phyloP scores from a whole-genome alignment of 164 flowering plant genomes.

The Stephania japonica region DNA sequence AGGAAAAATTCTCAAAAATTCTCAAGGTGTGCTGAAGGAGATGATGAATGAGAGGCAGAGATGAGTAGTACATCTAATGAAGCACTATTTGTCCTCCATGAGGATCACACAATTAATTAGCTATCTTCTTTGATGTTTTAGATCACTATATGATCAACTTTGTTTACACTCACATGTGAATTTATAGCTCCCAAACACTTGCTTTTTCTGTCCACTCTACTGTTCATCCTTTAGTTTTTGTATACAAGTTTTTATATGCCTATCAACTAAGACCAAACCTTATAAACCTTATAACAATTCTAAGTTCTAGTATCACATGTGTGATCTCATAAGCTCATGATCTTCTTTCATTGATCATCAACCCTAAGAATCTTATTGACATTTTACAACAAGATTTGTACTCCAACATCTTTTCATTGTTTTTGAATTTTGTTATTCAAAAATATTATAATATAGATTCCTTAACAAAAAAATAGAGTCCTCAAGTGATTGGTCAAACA shows the following conservation, averaged over 20 bases:
- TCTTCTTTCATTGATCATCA: not conserved
- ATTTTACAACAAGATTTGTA: not conserved
- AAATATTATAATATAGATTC: not conserved
- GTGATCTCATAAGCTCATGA: not conserved
- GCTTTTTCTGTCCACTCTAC: conserved; percentile 20
- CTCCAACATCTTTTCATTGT: not conserved
- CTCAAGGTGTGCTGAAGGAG: conserved; percentile 93
- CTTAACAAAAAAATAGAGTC: too few relatives aligned
- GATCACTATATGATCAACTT: not conserved
- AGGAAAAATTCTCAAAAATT: too few relatives aligned
- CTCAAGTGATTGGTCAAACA: not conserved
- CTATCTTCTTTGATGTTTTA: not conserved
- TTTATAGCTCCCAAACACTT: conserved; percentile 25
- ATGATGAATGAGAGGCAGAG: conserved; percentile 82
- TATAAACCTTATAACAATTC: conserved; percentile 17
- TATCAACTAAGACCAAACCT: conserved; percentile 30
- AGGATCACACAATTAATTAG: not conserved
- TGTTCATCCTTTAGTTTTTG: conserved; percentile 8
- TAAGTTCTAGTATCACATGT: not conserved
- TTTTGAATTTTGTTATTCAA: not conserved
- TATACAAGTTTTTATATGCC: not conserved
- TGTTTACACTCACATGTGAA: conserved; percentile 17
- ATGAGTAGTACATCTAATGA: conserved; percentile 26
- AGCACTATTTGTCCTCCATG: conserved; percentile 72
- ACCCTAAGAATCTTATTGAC: not conserved